These are phyloP conservation scores for Echium plantagineum DNA, from an alignment of 257 asterid species.

Conservation along the genomic window DNA sequence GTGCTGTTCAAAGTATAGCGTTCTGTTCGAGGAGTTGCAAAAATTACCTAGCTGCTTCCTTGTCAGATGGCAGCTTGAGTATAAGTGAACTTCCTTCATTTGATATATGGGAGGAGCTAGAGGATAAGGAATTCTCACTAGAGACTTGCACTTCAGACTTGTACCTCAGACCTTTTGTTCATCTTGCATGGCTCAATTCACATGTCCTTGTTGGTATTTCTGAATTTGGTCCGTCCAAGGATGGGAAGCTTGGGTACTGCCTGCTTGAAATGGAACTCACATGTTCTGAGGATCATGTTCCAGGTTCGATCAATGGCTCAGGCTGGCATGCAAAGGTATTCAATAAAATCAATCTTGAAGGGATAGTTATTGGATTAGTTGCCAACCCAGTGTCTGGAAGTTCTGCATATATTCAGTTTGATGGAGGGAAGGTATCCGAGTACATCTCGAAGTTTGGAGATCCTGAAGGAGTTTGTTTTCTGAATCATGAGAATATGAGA, in stretches of 20 bases:
- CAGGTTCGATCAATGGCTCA: constrained; percentile 61
- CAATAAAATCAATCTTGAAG: constrained; percentile 45
- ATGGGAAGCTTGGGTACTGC: constrained; percentile 33
- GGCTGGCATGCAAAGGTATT: constrained; percentile 64
- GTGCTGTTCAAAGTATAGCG: constrained; percentile 46
- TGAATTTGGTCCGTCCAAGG: constrained; percentile 20
- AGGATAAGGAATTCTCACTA: constrained; percentile 47
- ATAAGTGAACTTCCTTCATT: constrained; percentile 68
- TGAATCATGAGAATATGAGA: constrained; percentile 47
- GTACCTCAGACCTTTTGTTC: constrained; percentile 30
- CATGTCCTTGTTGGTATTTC: constrained; percentile 57
- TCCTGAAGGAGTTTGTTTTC: constrained; percentile 32
- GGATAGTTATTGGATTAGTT: constrained; percentile 40
- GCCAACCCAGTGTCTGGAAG: constrained; percentile 30
- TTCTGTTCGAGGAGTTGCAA: constrained; percentile 31
- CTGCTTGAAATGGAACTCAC: constrained; percentile 60
- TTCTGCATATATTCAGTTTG: constrained; percentile 70
- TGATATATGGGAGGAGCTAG: constrained; percentile 87
- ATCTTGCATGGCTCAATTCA: constrained; percentile 70
- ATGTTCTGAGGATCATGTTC: constrained; percentile 56
- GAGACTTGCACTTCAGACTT: constrained; percentile 42
- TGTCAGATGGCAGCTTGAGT: constrained; percentile 81
- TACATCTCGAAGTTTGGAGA: constrained; percentile 43
- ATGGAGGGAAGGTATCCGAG: constrained; percentile 65
- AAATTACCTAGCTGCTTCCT: constrained; percentile 57